Evolutionary conservation across 2,329 filamentous ascomycete genomes (phyloP).

Genomic region (Bertia moriformis): DNA sequence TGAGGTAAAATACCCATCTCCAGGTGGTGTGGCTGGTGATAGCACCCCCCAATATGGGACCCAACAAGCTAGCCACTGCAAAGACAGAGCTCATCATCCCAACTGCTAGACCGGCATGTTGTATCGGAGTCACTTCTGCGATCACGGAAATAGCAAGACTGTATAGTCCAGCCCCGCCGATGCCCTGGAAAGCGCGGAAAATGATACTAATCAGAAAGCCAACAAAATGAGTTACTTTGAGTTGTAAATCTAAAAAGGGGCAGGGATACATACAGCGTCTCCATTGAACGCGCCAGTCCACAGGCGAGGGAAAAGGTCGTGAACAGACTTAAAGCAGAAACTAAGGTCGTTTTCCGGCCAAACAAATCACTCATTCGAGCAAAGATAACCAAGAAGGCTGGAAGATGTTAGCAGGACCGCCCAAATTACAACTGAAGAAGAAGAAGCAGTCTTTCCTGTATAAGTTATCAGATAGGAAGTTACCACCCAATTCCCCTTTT

Average conservation of each 20-base stretch:
- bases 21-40: neutral
- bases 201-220: slow-evolving; percentile 12
- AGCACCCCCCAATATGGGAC: neutral
- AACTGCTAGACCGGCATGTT: too few species aligned
- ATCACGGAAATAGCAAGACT: too few species aligned
- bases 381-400: slow-evolving; percentile 23
- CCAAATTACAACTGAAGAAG: neutral
- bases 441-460: too few species aligned
- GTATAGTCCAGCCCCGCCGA: slow-evolving; percentile 29
- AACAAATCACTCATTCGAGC: slow-evolving; percentile 30
- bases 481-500: neutral
- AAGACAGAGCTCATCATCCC: too few species aligned
- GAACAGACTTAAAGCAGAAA: slow-evolving; percentile 20
- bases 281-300: slow-evolving; percentile 11
- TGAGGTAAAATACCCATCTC: neutral
- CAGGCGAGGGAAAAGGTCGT: slow-evolving; percentile 23
- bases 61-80: slow-evolving; percentile 1
- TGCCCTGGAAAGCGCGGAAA: slow-evolving; percentile 23
- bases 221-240: too few species aligned
- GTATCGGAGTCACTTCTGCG: too few species aligned
- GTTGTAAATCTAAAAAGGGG: neutral
- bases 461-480: neutral
- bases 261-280: slow-evolving; percentile 14
- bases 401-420: neutral
- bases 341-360: slow-evolving; percentile 20